A percentile compares a stretch with the other conserved stretches of the same genome.
These are phyloP conservation scores for Ettlia oleoabundans DNA, from an alignment of 139 green algal genomes.

Conservation along the genomic window DNA sequence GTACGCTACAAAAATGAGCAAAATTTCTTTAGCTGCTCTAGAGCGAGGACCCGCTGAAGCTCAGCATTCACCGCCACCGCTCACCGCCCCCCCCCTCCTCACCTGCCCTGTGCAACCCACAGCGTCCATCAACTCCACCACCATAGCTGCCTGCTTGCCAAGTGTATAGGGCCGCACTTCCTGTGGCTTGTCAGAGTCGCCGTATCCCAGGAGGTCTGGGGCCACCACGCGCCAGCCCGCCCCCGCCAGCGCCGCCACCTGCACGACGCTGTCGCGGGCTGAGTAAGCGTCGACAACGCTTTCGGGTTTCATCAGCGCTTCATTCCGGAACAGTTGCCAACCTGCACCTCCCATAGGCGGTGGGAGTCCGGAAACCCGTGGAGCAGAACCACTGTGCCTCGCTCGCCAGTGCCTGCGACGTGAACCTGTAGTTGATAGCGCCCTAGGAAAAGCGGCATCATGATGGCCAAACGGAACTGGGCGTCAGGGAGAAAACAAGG, in stretches of 20 bases:
- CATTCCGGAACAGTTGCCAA: background rate
- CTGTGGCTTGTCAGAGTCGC: background rate
- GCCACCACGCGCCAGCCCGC: background rate
- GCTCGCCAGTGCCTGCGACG: background rate
- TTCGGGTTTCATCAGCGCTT: background rate
- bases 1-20: too few relatives aligned
- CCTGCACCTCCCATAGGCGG: background rate
- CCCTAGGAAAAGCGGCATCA: background rate
- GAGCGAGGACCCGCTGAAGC: too few relatives aligned
- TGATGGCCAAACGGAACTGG: background rate
- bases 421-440: background rate
- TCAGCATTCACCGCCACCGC: too few relatives aligned
- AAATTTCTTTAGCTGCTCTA: too few relatives aligned
- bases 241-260: constrained; percentile 7
- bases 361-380: constrained; percentile 18
- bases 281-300: background rate
- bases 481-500: too few relatives aligned
- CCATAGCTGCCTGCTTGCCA: background rate
- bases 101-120: background rate
- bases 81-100: too few relatives aligned
- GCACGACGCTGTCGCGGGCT: background rate
- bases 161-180: background rate
- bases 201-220: constrained; percentile 8
- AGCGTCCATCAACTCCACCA: background rate
- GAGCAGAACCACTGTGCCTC: background rate